phyloP scores from a whole-genome alignment of 176 grass and related monocot species.

The Eleusine coracana region DNA sequence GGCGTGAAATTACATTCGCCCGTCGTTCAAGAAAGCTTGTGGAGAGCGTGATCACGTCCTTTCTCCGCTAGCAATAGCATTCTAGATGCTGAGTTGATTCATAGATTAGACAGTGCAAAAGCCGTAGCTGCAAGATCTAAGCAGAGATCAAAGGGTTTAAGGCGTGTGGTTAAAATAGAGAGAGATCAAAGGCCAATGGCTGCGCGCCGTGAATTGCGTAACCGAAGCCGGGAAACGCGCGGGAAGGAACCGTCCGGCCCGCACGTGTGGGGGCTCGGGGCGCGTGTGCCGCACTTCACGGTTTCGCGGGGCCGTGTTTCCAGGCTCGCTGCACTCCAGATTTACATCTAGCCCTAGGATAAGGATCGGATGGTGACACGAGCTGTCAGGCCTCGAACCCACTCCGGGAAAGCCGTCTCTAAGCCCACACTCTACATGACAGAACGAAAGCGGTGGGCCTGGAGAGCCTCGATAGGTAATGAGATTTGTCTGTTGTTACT shows the following conservation, averaged over 20 bases:
- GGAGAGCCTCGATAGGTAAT: background rate
- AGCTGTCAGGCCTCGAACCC: background rate
- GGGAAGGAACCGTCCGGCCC: background rate
- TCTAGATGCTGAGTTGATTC: no score
- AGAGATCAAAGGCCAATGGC: background rate
- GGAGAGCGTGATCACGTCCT: conserved; percentile 48
- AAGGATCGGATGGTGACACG: background rate
- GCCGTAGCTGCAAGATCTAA: background rate
- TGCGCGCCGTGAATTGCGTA: background rate
- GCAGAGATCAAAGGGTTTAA: background rate
- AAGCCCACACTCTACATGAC: background rate
- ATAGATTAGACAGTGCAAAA: no score
- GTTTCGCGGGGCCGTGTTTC: conserved; percentile 23
- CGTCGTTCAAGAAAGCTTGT: conserved; percentile 75
- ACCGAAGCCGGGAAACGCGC: background rate
- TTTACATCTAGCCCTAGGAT: background rate
- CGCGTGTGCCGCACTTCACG: background rate
- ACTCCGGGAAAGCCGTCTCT: background rate
- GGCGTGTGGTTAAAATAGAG: background rate
- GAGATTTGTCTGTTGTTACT: background rate
- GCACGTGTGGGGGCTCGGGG: conserved; percentile 1
- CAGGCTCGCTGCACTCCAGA: background rate
- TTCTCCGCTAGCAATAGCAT: background rate
- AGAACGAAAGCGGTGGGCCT: background rate
- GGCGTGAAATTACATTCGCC: conserved; percentile 19